Percentiles rank a stretch among this genome's conserved stretches.
These are phyloP conservation scores for Polyplosphaeria fusca DNA, from an alignment of 495 filamentous ascomycete genomes.

Conservation along the genomic window DNA sequence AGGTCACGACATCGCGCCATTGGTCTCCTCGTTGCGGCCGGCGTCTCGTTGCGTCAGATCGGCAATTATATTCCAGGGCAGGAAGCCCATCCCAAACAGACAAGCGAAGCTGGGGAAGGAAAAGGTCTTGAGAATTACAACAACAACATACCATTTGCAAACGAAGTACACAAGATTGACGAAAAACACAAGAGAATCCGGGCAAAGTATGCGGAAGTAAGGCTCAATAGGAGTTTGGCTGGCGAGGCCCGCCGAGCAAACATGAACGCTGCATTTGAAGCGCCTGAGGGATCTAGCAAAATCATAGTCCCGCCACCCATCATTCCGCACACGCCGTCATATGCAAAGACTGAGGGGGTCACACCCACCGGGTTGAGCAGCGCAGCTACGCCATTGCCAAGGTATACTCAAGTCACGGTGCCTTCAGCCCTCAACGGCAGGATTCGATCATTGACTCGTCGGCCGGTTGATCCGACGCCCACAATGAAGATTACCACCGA, in stretches of 20 bases:
- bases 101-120: conserved; percentile 1
- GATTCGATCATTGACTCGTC: too few species aligned
- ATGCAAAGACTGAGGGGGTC: too few species aligned
- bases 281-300: background rate
- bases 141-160: background rate
- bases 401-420: too few species aligned
- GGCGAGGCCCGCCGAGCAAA: conserved; percentile 8
- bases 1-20: conserved; percentile 9
- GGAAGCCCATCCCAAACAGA: conserved; percentile 8
- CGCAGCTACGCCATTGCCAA: too few species aligned
- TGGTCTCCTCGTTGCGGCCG: conserved; percentile 3
- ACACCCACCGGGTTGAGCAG: too few species aligned
- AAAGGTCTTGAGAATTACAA: conserved; percentile 4
- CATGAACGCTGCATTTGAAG: background rate
- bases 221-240: conserved; percentile 1
- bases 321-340: conserved; percentile 10
- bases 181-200: background rate
- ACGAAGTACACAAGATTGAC: background rate
- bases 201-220: conserved; percentile 9
- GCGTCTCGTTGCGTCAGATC: conserved; percentile 14
- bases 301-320: background rate
- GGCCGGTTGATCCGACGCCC: too few species aligned
- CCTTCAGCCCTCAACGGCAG: too few species aligned
- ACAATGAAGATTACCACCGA: too few species aligned
- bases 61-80: conserved; percentile 16